Evolutionary conservation across 2,329 filamentous ascomycete genomes (phyloP), one percentile per base, ranked within the genome.

Genomic region (Fusarium sp.): DNA sequence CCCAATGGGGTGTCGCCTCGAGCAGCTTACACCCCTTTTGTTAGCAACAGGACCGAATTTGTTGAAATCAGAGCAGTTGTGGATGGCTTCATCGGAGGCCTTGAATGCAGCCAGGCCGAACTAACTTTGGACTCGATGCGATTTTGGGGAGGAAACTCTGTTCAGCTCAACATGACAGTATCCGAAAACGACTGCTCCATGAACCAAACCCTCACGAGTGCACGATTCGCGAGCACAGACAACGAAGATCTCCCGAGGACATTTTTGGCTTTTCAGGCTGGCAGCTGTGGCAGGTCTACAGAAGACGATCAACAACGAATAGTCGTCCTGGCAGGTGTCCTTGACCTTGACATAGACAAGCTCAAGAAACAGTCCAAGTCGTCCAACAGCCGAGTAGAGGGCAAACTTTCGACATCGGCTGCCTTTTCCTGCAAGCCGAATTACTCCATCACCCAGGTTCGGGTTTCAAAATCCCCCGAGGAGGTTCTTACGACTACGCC

Each of bases 1-100:
- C 83, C 83, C 1, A 79, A 81, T 5, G 83, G 83, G 4, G 72
- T 80, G 1, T 80, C 82, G 10, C 56, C 73, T 16, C 71, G 76
- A n/a, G 81, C 80, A 58, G 82, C 83, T 6, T 84, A 82, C 37
- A 81, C 83, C 37, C 76, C 79, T 2, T 84, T 85, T 39, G 56
- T 70, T 13, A 72, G 70, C 48, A 67, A 79, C 20, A 57, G 78
- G 16, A 63, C 76, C 72, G 20, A 80, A 73, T 18, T 75, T 25
- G 23, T 65, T 20, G 74, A 78, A 16, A 61, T 84, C 10, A 75
- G 73, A 18, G 80, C 82, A 6, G 78, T 73, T 0, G 82, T 85
- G 1, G 79, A 84, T 32, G 83, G 83, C 6, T 82, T 85, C 18
- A 71, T 77, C 6, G 77, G 78, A 6, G 72, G 72, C 0, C 71